Evolutionary conservation across 1,139 yeast species (phyloP).

Genomic region (Geotrichum bryndzae): DNA sequence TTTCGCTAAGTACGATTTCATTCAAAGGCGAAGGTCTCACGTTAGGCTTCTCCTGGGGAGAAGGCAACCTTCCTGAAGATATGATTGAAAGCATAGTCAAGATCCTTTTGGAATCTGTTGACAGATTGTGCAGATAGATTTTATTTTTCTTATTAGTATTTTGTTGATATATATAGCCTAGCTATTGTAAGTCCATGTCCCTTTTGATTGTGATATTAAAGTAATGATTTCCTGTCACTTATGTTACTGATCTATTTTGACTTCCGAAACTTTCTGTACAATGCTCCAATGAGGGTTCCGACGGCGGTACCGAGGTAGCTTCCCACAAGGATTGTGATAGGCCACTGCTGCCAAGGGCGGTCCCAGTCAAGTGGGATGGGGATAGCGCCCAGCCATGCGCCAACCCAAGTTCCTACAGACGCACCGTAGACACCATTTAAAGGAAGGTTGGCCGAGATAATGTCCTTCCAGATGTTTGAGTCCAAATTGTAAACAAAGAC

Average conservation of each 20-base stretch:
- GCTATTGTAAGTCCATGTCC: neutral
- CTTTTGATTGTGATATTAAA: neutral
- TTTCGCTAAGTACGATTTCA: conserved; percentile 7
- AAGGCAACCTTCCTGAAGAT: neutral
- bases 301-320: conserved; percentile 63
- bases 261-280: conserved; percentile 14
- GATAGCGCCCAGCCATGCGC: conserved; percentile 88
- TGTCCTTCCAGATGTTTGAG: conserved; percentile 42
- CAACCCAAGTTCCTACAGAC: conserved; percentile 52
- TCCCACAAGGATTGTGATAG: conserved; percentile 83
- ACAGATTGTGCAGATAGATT: neutral
- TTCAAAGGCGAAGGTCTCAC: conserved; percentile 3
- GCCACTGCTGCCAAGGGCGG: conserved; percentile 96
- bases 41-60: conserved; percentile 3
- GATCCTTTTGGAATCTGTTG: neutral
- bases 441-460: conserved; percentile 34
- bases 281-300: conserved; percentile 42
- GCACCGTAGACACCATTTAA: conserved; percentile 35
- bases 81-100: neutral
- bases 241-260: neutral
- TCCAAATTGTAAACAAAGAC: conserved; percentile 56
- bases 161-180: neutral
- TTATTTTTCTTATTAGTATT: neutral
- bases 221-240: neutral
- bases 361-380: conserved; percentile 98